Evolutionary conservation across 1,284 basidiomycete genomes (phyloP).

Genomic region (Termitomyces sp.): DNA sequence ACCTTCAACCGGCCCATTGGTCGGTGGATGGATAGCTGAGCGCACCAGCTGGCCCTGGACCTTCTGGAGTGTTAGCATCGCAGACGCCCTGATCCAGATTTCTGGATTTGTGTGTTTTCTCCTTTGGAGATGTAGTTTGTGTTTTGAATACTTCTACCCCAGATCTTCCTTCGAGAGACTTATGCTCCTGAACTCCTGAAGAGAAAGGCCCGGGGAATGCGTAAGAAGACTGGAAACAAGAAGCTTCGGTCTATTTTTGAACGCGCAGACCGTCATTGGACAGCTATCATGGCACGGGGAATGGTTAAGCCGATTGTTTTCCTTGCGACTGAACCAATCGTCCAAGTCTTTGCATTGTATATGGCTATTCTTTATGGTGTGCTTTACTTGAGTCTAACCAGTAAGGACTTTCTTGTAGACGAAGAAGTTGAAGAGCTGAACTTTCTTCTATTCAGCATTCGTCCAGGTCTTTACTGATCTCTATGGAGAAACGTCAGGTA

Average conservation of each 20-base stretch:
- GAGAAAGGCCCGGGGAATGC: slow-evolving; percentile 22
- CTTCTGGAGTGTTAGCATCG: slow-evolving; percentile 29
- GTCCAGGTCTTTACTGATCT: slow-evolving; percentile 31
- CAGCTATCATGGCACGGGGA: slow-evolving; percentile 28
- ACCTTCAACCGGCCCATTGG: slow-evolving; percentile 25
- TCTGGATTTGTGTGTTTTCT: slow-evolving; percentile 24
- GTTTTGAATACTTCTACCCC: slow-evolving; percentile 2
- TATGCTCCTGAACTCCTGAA: slow-evolving; percentile 29
- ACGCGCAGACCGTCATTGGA: slow-evolving; percentile 24
- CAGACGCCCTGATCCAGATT: slow-evolving; percentile 27
- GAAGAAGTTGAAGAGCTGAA: not conserved
- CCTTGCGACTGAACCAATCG: slow-evolving; percentile 36
- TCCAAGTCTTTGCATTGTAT: slow-evolving; percentile 34
- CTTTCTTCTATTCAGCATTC: slow-evolving; percentile 25
- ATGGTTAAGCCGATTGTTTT: slow-evolving; percentile 29
- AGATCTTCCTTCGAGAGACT: slow-evolving; percentile 29
- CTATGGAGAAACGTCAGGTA: slow-evolving; percentile 34
- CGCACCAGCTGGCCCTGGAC: slow-evolving; percentile 27
- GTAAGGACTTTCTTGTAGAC: slow-evolving; percentile 17
- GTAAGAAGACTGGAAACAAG: slow-evolving; percentile 21
- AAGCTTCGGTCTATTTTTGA: slow-evolving; percentile 22
- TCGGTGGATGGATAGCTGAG: slow-evolving; percentile 29
- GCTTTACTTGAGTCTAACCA: slow-evolving; percentile 39
- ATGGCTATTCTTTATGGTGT: slow-evolving; percentile 37
- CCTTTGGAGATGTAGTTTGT: not conserved